Base-by-base conservation (phyloP, 2,329 filamentous ascomycete genomes). In the Pestalotiopsis sp. region DNA sequence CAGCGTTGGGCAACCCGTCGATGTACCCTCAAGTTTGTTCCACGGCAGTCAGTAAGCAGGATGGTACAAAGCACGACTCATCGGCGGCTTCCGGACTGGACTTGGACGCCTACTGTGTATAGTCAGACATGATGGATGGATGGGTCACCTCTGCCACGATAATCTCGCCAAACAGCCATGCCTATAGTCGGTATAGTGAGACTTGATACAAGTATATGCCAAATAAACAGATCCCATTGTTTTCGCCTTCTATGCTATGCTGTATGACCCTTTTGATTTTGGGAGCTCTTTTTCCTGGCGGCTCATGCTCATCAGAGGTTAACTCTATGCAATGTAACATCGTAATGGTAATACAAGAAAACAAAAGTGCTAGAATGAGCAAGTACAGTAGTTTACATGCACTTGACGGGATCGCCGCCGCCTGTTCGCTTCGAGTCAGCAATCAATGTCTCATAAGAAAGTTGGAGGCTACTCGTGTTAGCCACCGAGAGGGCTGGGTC, bases 331-430 rank as follows among this genome's bases (percentile, higher is more conserved):
- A 69, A 58, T 36, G 23, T 45, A 49, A 31, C 40, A 23, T 23
- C 40, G 12, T 60, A 58, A 59, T 38, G 66, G 56, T 57, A 57
- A 45, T 57, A 70, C 58, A 65, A 67, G 20, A 52, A 52, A 49
- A 36, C 31, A 36, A 49, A 49, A 27, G 58, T 65, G 56, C 61
- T 59, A 59, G n/a, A 27, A n/a, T 59, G 31, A 9, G 31, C 23
- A 40, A 68, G 61, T 58, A 60, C 66, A 56, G 36, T 57, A 66
- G 25, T 59, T 70, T 74, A 78, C 40, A 78, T 72, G 68, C 77
- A 78, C 67, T 77, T 75, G 27, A 72, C 73, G 17, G 75, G 71
- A 40, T 76, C 75, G 62, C 75, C 73, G 67, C 72, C 76, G 31
- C 76, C 77, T 77, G 36, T 40, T 20, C 23, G 17, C 45, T n/a